These are phyloP conservation scores for Acer yangbiense DNA, from an alignment of 345 rosid species.

Conservation along the genomic window DNA sequence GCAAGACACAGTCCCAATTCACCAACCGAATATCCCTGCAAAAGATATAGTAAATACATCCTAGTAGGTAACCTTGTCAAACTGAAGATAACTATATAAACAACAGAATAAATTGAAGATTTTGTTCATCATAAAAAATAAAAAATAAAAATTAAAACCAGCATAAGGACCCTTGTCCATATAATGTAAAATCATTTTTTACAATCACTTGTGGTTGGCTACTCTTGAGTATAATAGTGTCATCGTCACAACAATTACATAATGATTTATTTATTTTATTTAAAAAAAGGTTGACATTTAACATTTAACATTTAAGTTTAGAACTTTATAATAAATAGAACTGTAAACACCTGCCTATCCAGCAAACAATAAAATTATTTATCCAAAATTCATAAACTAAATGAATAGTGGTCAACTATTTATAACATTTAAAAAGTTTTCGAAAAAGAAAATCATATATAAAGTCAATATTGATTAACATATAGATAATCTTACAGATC, in stretches of 20 bases:
- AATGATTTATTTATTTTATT: neutral
- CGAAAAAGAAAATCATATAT: neutral
- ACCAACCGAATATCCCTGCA: constrained; percentile 83
- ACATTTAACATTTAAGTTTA: neutral
- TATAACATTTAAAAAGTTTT: neutral
- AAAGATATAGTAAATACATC: constrained; percentile 8
- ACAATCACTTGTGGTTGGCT: neutral
- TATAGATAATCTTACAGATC: neutral
- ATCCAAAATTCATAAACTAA: constrained; percentile 9
- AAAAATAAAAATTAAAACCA: neutral
- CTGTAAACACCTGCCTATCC: neutral
- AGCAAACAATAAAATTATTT: neutral
- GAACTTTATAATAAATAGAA: neutral
- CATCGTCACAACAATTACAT: neutral
- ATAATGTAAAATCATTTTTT: neutral
- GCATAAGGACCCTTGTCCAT: neutral
- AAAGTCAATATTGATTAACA: neutral
- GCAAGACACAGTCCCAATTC: constrained; percentile 86
- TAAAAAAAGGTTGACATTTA: neutral
- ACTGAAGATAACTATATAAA: neutral
- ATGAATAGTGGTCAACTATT: neutral
- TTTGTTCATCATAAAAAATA: neutral
- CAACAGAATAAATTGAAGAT: neutral
- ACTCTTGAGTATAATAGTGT: neutral
- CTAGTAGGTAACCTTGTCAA: neutral